phyloP scores from a whole-genome alignment of 75 land plant species.

The Pseudotsuga menziesii region DNA sequence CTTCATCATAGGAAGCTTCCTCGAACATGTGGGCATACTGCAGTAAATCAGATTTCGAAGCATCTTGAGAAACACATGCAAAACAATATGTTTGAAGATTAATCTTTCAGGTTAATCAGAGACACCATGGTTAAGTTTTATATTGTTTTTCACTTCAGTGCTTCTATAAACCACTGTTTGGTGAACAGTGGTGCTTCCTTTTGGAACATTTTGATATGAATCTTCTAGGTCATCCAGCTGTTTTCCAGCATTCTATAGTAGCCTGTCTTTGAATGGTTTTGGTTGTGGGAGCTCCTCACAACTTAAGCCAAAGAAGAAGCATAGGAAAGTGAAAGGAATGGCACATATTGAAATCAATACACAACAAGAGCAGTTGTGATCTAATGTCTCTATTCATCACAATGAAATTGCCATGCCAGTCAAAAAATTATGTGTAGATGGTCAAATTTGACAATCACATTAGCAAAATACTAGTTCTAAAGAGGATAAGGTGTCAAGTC shows the following conservation, averaged over 20 bases:
- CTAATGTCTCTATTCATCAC: neutral
- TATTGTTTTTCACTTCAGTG: no score
- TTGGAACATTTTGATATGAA: no score
- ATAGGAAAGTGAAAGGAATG: neutral
- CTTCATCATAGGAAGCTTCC: no score
- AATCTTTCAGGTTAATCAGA: no score
- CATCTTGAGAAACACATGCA: no score
- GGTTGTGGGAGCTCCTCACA: neutral
- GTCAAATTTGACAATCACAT: constrained; percentile 27
- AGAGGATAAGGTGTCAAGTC: neutral
- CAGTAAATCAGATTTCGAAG: no score
- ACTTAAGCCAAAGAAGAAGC: neutral
- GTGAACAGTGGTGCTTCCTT: no score
- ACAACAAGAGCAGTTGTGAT: neutral
- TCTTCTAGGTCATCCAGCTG: constrained; percentile 6
- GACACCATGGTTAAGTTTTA: no score
- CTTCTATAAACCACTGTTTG: no score
- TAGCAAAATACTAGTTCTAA: constrained; percentile 17
- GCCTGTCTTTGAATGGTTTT: neutral
- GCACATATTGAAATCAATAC: neutral
- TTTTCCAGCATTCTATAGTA: constrained; percentile 5
- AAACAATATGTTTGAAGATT: no score
- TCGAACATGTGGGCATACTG: no score
- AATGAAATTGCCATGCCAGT: neutral
- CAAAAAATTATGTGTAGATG: constrained; percentile 4